Base-by-base conservation (phyloP, 1,284 basidiomycete genomes). In the Phaffia rhodozyma region DNA sequence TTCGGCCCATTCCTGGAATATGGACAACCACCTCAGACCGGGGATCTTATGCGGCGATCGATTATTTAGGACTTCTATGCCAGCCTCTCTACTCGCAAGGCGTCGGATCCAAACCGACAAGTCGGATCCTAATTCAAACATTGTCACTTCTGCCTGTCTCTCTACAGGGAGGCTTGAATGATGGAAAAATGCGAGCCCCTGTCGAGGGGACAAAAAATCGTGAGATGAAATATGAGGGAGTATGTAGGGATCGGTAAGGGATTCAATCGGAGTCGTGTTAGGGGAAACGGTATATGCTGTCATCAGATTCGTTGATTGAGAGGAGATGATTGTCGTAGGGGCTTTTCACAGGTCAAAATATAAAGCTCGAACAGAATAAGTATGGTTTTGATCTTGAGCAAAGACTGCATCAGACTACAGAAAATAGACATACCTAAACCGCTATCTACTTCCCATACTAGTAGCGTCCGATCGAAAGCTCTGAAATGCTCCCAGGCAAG, bases 401-500 rank as follows among this genome's bases (percentile, higher is more conserved):
- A n/a, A n/a, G n/a, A 29, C 38, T 11, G 5, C 7, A 43, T 16
- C 5, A 43, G 13, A 16, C 7, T 7, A 43, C 13, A 2, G 16
- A 43, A 16, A 43, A 43, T 11, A 16, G 38, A 53, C 58, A 13
- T 20, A 65, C 63, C 50, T n/a, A 51, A 55, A 18, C 32, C 47
- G 20, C 32, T 32, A 4, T 65, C 59, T 16, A 47, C 18, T 25
- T 48, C 56, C n/a, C 56, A 9, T 7, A 65, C 50, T 48, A 57
- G 53, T n/a, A 65, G 54, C 0, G 57, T 32, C 5, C 59, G 53
- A 32, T 65, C 63, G 11, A 65, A 65, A 0, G 52, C 58, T 49
- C 63, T 47, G 16, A 55, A 55, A 30, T 65, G 63, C 38, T 65
- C 63, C 38, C 43, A 60, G 16, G 48, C 52, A 23, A 57, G 43